These are phyloP conservation scores for Ceraceosorus guamensis DNA, from an alignment of 1,284 basidiomycete species.

Conservation along the genomic window DNA sequence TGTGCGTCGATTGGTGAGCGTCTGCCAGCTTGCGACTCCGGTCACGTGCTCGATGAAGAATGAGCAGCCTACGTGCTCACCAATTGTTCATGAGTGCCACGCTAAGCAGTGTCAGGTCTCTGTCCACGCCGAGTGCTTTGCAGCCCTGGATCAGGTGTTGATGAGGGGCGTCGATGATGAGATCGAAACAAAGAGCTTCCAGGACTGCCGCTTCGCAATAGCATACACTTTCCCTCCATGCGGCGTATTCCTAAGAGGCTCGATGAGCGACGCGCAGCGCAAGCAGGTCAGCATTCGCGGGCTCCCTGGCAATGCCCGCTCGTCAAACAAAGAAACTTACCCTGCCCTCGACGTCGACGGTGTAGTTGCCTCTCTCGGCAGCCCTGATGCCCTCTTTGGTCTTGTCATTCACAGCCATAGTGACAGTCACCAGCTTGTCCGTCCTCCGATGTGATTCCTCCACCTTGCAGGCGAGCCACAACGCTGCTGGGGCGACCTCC, in stretches of 20 bases:
- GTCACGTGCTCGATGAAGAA: too few species aligned
- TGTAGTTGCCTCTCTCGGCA: not conserved
- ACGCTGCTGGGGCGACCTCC: conserved; percentile 80
- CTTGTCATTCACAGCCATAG: conserved; percentile 60
- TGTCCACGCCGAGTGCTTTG: conserved; percentile 24
- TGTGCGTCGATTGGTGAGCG: not conserved
- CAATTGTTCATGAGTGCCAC: not conserved
- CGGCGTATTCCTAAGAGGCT: conserved; percentile 43
- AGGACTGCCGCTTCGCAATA: conserved; percentile 73
- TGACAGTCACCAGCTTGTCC: conserved; percentile 71
- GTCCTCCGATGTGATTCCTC: conserved; percentile 80
- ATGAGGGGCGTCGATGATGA: conserved; percentile 74
- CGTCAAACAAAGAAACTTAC: not conserved
- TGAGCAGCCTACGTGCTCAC: not conserved
- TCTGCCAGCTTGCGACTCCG: not conserved
- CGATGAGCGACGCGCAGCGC: not conserved
- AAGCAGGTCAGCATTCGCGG: not conserved
- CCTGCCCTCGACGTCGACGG: not conserved
- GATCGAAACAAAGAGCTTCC: conserved; percentile 85
- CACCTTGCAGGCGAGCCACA: conserved; percentile 85
- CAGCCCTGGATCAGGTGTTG: conserved; percentile 33
- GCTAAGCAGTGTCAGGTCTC: conserved; percentile 15
- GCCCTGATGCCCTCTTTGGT: conserved; percentile 51
- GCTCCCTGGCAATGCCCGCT: not conserved
- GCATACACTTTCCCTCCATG: conserved; percentile 65